Evolutionary conservation across 345 rosid species (phyloP), one percentile per base, ranked within the genome.

Genomic region (Bruguiera gymnorhiza): DNA sequence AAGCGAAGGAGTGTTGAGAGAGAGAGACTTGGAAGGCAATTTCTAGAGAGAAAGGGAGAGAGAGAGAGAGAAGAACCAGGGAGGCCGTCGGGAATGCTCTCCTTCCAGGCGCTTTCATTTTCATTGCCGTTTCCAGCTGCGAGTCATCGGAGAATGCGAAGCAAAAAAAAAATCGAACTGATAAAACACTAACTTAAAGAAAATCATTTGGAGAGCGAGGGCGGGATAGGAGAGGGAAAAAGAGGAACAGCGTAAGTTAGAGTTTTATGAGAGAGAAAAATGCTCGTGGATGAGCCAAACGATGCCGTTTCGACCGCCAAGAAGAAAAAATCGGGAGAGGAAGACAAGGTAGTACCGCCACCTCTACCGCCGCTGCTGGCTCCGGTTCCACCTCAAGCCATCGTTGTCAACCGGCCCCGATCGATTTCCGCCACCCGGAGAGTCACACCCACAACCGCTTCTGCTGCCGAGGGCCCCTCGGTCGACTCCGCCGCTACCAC

Each of bases 361-460:
- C 39, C 20, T 1, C n/a, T 55, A 6, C 34, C 58, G 23, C 70
- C 30, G 6, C 29, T 65, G 50, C 23, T 73, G 19, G 70, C 79
- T 58, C 60, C 80, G 48, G 79, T 79, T 26, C 53, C 60, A 36
- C 60, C 79, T 6, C 82, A 63, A 29, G 66, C 78, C 19, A n/a
- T 70, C 16, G 62, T 75, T 8, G 79, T 82, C 71, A 72, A 69
- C 73, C 82, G 91, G 30, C 76, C 86, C 31, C 76, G 97, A 88
- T 89, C 97, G 60, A 92, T 87, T 73, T 88, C 86, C 6, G 72
- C 89, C 0, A 81, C 84, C 11, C 72, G 97, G 34, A 84, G 97
- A 76, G 97, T 95, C 65, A 83, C 97, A 0, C 97, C 97, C 30
- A 63, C 75, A n/a, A 86, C 91, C 65, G 67, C 68, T 3, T 6